A percentile compares a stretch with the other conserved stretches of the same genome.
phyloP scores from a whole-genome alignment of 2,329 filamentous ascomycete genomes.

The Sporothrix pseudoabietina region DNA sequence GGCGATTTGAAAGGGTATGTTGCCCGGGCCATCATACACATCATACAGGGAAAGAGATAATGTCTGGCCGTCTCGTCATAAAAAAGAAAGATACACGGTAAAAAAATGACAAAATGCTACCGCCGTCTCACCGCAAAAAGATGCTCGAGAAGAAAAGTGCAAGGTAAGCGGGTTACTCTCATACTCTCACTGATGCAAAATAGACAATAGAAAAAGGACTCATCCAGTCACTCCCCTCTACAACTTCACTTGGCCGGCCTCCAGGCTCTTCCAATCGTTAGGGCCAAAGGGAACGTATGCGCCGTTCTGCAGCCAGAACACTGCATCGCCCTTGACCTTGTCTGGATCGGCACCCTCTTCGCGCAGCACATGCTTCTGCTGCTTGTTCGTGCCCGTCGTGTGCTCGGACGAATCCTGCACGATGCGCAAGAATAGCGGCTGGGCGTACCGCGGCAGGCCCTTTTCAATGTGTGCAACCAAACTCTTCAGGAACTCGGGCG shows the following conservation, averaged over 20 bases:
- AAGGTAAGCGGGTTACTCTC: neutral
- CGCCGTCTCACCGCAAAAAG: neutral
- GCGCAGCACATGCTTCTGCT: slow-evolving; percentile 77
- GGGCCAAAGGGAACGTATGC: slow-evolving; percentile 68
- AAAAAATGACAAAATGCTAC: slow-evolving; percentile 4
- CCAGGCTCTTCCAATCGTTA: slow-evolving; percentile 69
- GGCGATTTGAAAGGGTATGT: neutral
- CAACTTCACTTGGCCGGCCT: slow-evolving; percentile 69
- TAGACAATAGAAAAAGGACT: neutral
- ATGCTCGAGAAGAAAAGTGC: neutral
- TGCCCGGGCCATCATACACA: neutral
- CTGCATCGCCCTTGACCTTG: slow-evolving; percentile 51
- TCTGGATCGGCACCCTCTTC: slow-evolving; percentile 71
- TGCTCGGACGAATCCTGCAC: slow-evolving; percentile 59
- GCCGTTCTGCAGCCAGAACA: slow-evolving; percentile 67
- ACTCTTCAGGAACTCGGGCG: slow-evolving; percentile 52
- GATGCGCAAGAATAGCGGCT: slow-evolving; percentile 75
- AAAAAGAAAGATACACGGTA: neutral
- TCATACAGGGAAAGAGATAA: neutral
- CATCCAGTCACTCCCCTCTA: slow-evolving; percentile 41
- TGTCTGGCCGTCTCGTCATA: slow-evolving; percentile 6
- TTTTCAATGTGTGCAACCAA: slow-evolving; percentile 61
- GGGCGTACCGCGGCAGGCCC: slow-evolving; percentile 70
- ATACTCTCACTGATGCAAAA: neutral
- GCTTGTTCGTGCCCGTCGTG: slow-evolving; percentile 83